Evolutionary conservation across 805 yeast genomes (phyloP), one percentile per base, ranked within the genome.

Genomic region (Suhomyces prunicola): DNA sequence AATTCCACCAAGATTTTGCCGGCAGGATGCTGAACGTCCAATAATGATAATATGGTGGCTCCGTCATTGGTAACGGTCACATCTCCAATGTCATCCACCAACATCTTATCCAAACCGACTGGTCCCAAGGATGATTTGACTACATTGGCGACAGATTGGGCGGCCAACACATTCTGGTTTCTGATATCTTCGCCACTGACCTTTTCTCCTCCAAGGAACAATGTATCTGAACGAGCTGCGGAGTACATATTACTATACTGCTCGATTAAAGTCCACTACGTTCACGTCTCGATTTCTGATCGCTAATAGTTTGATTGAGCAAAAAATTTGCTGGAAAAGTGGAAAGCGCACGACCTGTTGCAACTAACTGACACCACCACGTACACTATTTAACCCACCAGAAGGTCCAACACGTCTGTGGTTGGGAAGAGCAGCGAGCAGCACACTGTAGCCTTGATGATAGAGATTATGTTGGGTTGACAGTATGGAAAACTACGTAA

Each of bases 61-160:
- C 99, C 99, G 72, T 94, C 99, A 72, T 94, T 94, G 46, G 99
- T 94, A 48, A 94, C 97, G 5, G 97, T 92, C 46, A 94, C 97
- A 73, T 96, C 99, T 58, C 99, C 99, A 72, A 94, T 96, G 66
- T 94, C 99, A 72, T 94, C 99, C 40, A 94, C 99, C 47, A 94
- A 80, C 97, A 94, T 94, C 76, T 94, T 94, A 75, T 94, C 99
- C 50, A 94, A 79, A 26, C 99, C 99, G 35, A 94, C 98, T 7
- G 99, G 99, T 4, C 99, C 99, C 53, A 94, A 77, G 1, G 98
- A 92, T 12, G 97, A 86, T 70, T 92, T 92, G 57, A 88, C 92
- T 45, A 78, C 91, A 64, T 88, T 88, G 60, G 94, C 90, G 46
- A 87, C 89, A 2, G 91, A 86, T 65, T 81, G 88, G 45, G 98